phyloP scores from a whole-genome alignment of 257 asterid species.

The Nemophila menziesii region DNA sequence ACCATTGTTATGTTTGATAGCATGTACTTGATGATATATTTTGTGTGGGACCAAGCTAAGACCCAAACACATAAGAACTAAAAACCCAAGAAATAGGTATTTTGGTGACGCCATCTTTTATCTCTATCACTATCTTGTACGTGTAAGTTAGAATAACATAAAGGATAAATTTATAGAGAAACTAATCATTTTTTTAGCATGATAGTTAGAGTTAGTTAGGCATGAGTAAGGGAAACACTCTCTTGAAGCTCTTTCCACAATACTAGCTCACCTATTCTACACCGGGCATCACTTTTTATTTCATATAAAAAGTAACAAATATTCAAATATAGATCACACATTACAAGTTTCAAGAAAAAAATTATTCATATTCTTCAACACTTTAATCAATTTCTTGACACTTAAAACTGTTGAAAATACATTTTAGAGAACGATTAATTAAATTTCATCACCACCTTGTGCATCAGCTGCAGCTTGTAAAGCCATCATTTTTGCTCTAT shows the following conservation, averaged over 20 bases:
- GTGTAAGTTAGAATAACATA: neutral
- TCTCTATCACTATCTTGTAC: neutral
- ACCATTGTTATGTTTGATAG: neutral
- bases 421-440: neutral
- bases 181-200: neutral
- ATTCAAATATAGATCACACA: no score
- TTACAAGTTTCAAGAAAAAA: no score
- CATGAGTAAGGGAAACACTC: neutral
- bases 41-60: neutral
- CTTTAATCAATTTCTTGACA: neutral
- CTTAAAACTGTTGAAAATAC: neutral
- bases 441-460: conserved; percentile 27
- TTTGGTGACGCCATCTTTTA: conserved; percentile 10
- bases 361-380: neutral
- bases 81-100: conserved; percentile 1
- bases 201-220: neutral
- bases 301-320: no score
- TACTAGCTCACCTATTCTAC: no score
- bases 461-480: conserved; percentile 41
- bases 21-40: neutral
- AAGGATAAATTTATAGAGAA: neutral
- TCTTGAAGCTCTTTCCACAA: conserved; percentile 3
- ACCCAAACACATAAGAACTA: conserved; percentile 3
- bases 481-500: conserved; percentile 62
- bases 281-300: no score